Evolutionary conservation across 164 flowering plant species (phyloP).

Genomic region (Kingdonia uniflora): DNA sequence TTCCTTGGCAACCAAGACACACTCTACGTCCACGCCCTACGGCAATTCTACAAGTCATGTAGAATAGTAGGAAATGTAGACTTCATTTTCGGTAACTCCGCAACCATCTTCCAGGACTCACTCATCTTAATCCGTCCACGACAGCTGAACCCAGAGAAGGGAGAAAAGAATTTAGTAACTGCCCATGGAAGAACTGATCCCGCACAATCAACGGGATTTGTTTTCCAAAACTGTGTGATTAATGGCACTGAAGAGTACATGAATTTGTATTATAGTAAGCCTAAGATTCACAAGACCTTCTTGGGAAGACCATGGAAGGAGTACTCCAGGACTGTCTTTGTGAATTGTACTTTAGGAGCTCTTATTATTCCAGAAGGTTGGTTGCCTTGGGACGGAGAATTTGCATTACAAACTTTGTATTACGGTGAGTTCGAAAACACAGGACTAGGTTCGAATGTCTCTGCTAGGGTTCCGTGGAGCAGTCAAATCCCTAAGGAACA

Average conservation of each 20-base stretch:
- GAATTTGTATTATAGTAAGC: conserved; percentile 32
- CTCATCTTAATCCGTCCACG: conserved; percentile 46
- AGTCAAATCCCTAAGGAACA: conserved; percentile 55
- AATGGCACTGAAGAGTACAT: conserved; percentile 74
- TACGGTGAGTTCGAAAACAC: conserved; percentile 66
- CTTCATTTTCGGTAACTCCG: conserved; percentile 79
- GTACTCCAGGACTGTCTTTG: conserved; percentile 67
- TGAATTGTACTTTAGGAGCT: conserved; percentile 34
- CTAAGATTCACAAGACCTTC: conserved; percentile 50
- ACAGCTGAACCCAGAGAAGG: conserved; percentile 42
- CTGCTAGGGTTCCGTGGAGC: conserved; percentile 69
- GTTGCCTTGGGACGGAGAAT: conserved; percentile 70
- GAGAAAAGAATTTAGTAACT: conserved; percentile 59
- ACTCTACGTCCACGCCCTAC: conserved; percentile 57
- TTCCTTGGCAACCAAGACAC: conserved; percentile 84
- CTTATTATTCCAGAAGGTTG: conserved; percentile 54
- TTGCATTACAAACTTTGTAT: conserved; percentile 56
- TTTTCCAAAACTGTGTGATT: conserved; percentile 50
- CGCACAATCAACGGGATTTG: conserved; percentile 69
- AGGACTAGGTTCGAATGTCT: conserved; percentile 40
- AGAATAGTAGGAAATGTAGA: conserved; percentile 69
- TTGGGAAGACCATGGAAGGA: conserved; percentile 95
- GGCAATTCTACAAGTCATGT: conserved; percentile 68
- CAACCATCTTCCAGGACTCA: conserved; percentile 59
- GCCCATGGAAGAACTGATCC: conserved; percentile 86